Percentiles rank a stretch among this genome's conserved stretches.
phyloP scores from a whole-genome alignment of 495 filamentous ascomycete species.

The Aspergillus mulundensis region DNA sequence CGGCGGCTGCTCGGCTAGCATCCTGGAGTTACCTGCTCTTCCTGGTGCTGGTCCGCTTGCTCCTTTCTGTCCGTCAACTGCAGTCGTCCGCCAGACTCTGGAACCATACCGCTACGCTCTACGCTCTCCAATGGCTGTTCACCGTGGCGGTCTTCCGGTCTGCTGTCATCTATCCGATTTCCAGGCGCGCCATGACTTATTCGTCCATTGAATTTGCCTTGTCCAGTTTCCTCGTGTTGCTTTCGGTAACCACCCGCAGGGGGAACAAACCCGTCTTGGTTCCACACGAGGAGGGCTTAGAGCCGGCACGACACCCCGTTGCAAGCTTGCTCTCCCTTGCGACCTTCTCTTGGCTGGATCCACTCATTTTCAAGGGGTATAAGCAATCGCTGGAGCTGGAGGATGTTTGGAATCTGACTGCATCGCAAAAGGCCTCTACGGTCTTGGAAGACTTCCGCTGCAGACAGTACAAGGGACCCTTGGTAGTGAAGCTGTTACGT shows the following conservation, averaged over 20 bases:
- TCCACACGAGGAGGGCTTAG: constrained; percentile 79
- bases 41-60: constrained; percentile 67
- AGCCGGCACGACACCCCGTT: constrained; percentile 77
- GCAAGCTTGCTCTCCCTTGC: constrained; percentile 85
- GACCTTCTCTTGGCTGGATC: constrained; percentile 88
- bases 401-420: constrained; percentile 87
- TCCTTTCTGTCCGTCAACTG: constrained; percentile 64
- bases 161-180: constrained; percentile 70
- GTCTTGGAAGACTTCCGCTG: constrained; percentile 81
- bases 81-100: constrained; percentile 67
- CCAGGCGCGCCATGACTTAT: constrained; percentile 51
- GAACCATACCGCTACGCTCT: constrained; percentile 90
- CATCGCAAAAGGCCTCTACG: constrained; percentile 78
- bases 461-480: constrained; percentile 72
- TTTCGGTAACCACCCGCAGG: constrained; percentile 77
- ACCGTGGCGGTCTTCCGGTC: constrained; percentile 76
- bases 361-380: constrained; percentile 88
- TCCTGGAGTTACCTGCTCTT: constrained; percentile 81
- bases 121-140: constrained; percentile 78
- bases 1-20: constrained; percentile 60
- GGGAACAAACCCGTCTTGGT: constrained; percentile 87
- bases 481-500: constrained; percentile 76
- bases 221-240: constrained; percentile 64
- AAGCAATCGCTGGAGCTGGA: constrained; percentile 74
- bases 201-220: constrained; percentile 68